These are phyloP conservation scores for Cladosporium sp. DNA, from an alignment of 2,329 filamentous ascomycete species.

Conservation along the genomic window DNA sequence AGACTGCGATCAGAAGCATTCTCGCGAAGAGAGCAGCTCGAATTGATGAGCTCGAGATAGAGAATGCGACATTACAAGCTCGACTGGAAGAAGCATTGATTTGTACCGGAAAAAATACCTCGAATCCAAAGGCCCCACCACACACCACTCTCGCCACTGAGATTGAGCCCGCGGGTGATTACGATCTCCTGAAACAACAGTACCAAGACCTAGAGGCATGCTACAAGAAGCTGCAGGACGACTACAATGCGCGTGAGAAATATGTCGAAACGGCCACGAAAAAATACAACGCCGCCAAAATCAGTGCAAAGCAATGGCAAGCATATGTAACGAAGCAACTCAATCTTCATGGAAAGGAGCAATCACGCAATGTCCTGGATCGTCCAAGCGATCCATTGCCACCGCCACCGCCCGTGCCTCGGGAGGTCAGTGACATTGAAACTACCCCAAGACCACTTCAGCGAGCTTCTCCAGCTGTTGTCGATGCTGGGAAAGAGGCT, in stretches of 20 bases:
- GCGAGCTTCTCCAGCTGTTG: not conserved
- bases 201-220: conserved; percentile 26
- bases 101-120: conserved; percentile 28
- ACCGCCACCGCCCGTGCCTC: not conserved
- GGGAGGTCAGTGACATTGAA: conserved; percentile 9
- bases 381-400: not conserved
- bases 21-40: conserved; percentile 1
- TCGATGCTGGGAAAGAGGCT: not conserved
- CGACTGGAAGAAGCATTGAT: conserved; percentile 24
- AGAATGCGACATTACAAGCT: conserved; percentile 22
- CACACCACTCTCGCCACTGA: not conserved
- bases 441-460: not conserved
- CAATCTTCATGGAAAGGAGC: not conserved
- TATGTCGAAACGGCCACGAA: conserved; percentile 27
- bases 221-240: conserved; percentile 28
- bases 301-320: conserved; percentile 32
- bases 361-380: not conserved
- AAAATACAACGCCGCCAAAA: conserved; percentile 35
- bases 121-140: not conserved
- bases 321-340: conserved; percentile 17
- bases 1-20: not conserved
- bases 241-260: conserved; percentile 18
- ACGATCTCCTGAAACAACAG: conserved; percentile 13
- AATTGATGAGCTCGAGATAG: conserved; percentile 20
- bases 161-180: not conserved